phyloP scores from a whole-genome alignment of 495 filamentous ascomycete species.

The Penicillium egyptiacum region DNA sequence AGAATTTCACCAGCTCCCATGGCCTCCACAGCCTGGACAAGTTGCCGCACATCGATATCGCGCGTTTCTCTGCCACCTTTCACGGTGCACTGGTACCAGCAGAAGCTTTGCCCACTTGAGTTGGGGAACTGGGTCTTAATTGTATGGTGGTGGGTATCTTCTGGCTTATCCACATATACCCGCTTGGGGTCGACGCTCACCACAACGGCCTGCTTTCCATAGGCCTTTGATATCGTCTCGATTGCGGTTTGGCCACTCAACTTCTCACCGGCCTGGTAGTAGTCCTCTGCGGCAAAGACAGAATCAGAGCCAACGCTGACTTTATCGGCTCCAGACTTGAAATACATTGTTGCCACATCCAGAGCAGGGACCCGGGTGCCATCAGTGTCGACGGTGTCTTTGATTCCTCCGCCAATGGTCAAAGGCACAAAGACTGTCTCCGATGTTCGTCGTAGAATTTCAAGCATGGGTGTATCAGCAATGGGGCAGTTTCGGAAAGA shows the following conservation, averaged over 20 bases:
- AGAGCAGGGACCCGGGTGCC: conserved; percentile 84
- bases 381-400: conserved; percentile 84
- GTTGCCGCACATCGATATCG: conserved; percentile 85
- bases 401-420: conserved; percentile 93
- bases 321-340: conserved; percentile 97
- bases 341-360: conserved; percentile 94
- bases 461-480: conserved; percentile 91
- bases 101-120: conserved; percentile 74
- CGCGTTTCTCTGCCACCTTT: conserved; percentile 90
- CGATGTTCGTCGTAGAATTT: conserved; percentile 80
- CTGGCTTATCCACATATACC: conserved; percentile 72
- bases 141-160: conserved; percentile 75
- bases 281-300: conserved; percentile 88
- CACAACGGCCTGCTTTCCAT: conserved; percentile 96
- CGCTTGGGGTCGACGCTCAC: conserved; percentile 92
- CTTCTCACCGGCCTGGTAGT: conserved; percentile 63
- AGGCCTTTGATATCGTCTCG: conserved; percentile 88
- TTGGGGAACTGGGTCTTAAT: conserved; percentile 69
- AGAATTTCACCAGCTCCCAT: conserved; percentile 96
- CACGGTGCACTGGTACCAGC: conserved; percentile 98
- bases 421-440: conserved; percentile 96
- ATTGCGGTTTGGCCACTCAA: conserved; percentile 84
- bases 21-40: conserved; percentile 86
- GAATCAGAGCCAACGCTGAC: conserved; percentile 97
- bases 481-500: conserved; percentile 93